These are phyloP conservation scores for Fusarium sp. DNA, from an alignment of 2,329 filamentous ascomycete genomes.

Conservation along the genomic window DNA sequence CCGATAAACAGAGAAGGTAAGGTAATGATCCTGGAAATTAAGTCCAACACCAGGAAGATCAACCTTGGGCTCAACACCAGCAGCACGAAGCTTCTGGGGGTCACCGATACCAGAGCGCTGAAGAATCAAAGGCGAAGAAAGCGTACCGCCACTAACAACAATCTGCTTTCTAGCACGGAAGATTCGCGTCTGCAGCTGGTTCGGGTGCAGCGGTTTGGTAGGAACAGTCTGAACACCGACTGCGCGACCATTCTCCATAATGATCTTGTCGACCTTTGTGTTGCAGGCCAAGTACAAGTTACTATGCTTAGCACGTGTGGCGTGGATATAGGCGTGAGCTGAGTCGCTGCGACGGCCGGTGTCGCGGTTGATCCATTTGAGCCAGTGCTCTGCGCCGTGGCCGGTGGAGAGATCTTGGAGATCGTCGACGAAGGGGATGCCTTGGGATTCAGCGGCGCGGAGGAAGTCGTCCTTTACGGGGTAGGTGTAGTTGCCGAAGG, in stretches of 20 bases:
- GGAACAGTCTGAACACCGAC: slow-evolving; percentile 77
- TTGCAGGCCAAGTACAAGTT: slow-evolving; percentile 80
- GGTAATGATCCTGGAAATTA: slow-evolving; percentile 82
- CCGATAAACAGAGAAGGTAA: slow-evolving; percentile 77
- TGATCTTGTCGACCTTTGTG: slow-evolving; percentile 82
- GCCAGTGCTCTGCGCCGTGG: slow-evolving; percentile 82
- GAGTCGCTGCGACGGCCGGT: slow-evolving; percentile 74
- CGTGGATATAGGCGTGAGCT: slow-evolving; percentile 82
- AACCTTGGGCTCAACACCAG: slow-evolving; percentile 75
- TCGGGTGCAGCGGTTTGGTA: slow-evolving; percentile 74
- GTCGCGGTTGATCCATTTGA: slow-evolving; percentile 84
- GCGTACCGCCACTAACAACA: slow-evolving; percentile 77
- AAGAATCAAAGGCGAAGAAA: slow-evolving; percentile 79
- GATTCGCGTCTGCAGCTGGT: slow-evolving; percentile 62
- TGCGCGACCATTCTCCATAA: slow-evolving; percentile 77
- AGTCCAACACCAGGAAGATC: slow-evolving; percentile 79
- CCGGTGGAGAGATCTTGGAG: slow-evolving; percentile 77
- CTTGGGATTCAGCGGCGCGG: slow-evolving; percentile 77
- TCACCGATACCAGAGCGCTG: slow-evolving; percentile 80
- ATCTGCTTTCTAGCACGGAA: slow-evolving; percentile 80
- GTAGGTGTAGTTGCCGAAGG: slow-evolving; percentile 84
- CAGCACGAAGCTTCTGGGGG: slow-evolving; percentile 75
- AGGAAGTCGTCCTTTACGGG: slow-evolving; percentile 87
- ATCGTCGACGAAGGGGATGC: slow-evolving; percentile 79
- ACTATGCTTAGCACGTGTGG: slow-evolving; percentile 75